Conservation (phyloP, 768 basidiomycete genomes). For the Leccinum disarticulatum region DNA sequence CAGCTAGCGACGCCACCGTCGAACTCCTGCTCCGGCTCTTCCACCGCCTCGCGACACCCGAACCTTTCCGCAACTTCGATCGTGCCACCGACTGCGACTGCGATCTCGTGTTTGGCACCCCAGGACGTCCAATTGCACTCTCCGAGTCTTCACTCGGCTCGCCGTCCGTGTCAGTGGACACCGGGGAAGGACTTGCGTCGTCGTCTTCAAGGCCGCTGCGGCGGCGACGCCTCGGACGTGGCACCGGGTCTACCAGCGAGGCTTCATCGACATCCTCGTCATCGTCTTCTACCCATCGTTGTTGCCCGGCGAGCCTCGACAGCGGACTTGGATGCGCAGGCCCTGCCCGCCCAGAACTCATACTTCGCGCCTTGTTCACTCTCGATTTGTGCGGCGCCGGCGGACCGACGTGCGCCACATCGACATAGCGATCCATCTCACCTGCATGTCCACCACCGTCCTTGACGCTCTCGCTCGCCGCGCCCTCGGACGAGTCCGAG, state of each 20-base stretch:
- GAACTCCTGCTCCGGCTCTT: constrained; percentile 60
- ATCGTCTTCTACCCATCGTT: constrained; percentile 54
- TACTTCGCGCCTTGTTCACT: constrained; percentile 40
- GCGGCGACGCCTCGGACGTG: constrained; percentile 13
- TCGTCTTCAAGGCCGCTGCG: constrained; percentile 41
- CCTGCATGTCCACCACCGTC: constrained; percentile 23
- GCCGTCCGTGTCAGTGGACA: constrained; percentile 65
- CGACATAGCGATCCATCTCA: constrained; percentile 35
- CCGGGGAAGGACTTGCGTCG: constrained; percentile 53
- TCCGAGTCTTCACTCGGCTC: constrained; percentile 37
- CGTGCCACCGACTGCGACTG: constrained; percentile 34
- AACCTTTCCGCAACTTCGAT: constrained; percentile 32
- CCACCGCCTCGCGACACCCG: constrained; percentile 16
- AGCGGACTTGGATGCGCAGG: constrained; percentile 62
- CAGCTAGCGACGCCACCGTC: constrained; percentile 62
- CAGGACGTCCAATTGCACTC: constrained; percentile 1
- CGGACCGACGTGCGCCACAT: constrained; percentile 21
- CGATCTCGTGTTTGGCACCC: constrained; percentile 6
- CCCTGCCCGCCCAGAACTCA: constrained; percentile 25
- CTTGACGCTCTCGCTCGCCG: constrained; percentile 18
- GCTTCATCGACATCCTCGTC: constrained; percentile 27
- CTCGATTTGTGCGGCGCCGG: constrained; percentile 10
- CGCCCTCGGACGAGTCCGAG: constrained; percentile 59
- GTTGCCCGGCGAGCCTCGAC: constrained; percentile 54
- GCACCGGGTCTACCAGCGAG: not conserved